Evolutionary conservation across 2,329 filamentous ascomycete genomes (phyloP), one percentile per base, ranked within the genome.

Genomic region (Podosphaera xanthii): DNA sequence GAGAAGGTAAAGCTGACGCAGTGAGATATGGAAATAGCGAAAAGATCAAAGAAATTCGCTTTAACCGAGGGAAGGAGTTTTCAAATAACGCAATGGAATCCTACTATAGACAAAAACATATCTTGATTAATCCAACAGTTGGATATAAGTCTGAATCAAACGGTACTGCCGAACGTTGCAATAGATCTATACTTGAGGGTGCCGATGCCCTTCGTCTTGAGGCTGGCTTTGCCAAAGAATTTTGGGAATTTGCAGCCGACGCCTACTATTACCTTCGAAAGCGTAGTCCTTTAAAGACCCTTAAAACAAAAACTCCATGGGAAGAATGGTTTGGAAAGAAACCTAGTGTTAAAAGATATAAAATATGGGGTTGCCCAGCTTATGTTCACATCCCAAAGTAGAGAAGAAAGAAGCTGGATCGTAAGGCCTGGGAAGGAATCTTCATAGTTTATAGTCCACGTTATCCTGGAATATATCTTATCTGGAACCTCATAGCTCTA

Each of bases 281-380:
- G 2, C 8, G 54, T 38, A 22, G 40, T 35, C 54, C 36, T 31
- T 22, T 57, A 30, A 57, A n/a, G 33, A 31, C 12, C 33, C n/a
- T 57, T 30, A 14, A 42, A 46, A 35, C 34, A 14, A 42, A 42
- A 22, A 44, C 54, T 30, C 36, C 54, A 44, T 57, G 54, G 36
- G 31, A 57, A 57, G 36, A 34, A 57, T 57, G 54, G 36, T 44
- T 31, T 57, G 35, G 35, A 31, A 57, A 57, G 33, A 57, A 57
- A 31, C 54, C 54, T 42, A 57, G 54, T 35, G 54, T 38, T 31
- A 33, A 33, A 33, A n/a, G 40, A 38, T 57, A 46, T 12, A 57
- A 57, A 46, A 14, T 57, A 31, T 57, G n/a, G 36, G 54, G 36
- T 42, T 57, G 36, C 35, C 54, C 54, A 30, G 54, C 54, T 33